These are phyloP conservation scores for Tripterygium wilfordii DNA, from an alignment of 177 flowering plant species.

Conservation along the genomic window DNA sequence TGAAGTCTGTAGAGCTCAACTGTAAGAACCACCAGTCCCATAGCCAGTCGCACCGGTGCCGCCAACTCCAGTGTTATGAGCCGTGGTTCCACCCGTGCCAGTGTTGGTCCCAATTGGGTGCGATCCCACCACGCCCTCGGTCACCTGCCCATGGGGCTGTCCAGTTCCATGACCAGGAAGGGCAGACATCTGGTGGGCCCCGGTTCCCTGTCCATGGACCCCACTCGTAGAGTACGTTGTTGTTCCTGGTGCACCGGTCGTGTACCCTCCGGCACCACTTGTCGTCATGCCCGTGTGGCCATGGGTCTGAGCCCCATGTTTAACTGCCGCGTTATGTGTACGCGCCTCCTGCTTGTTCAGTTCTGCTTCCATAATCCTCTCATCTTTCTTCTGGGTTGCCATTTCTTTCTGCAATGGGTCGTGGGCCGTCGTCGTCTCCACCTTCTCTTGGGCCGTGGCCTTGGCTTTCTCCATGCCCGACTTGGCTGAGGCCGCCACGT, in stretches of 20 bases:
- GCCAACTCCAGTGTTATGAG: conserved; percentile 12
- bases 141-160: conserved; percentile 20
- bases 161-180: conserved; percentile 32
- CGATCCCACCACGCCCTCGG: conserved; percentile 20
- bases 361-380: conserved; percentile 27
- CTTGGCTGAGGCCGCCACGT: conserved; percentile 34
- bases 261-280: conserved; percentile 1
- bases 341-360: conserved; percentile 27
- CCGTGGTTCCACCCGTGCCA: conserved; percentile 25
- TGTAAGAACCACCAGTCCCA: too few species aligned
- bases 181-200: conserved; percentile 26
- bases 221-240: conserved; percentile 11
- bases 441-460: conserved; percentile 33
- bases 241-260: conserved; percentile 4
- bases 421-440: conserved; percentile 6
- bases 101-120: conserved; percentile 30
- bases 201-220: conserved; percentile 7
- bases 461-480: conserved; percentile 40
- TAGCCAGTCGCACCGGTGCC: not conserved
- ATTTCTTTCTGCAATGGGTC: conserved; percentile 26
- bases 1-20: too few species aligned
- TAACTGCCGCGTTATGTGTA: conserved; percentile 14
- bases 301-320: conserved; percentile 1
- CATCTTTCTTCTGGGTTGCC: conserved; percentile 36
- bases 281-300: too few species aligned